These are phyloP conservation scores for Melaleuca alternifolia DNA, from an alignment of 345 rosid genomes.

Conservation along the genomic window DNA sequence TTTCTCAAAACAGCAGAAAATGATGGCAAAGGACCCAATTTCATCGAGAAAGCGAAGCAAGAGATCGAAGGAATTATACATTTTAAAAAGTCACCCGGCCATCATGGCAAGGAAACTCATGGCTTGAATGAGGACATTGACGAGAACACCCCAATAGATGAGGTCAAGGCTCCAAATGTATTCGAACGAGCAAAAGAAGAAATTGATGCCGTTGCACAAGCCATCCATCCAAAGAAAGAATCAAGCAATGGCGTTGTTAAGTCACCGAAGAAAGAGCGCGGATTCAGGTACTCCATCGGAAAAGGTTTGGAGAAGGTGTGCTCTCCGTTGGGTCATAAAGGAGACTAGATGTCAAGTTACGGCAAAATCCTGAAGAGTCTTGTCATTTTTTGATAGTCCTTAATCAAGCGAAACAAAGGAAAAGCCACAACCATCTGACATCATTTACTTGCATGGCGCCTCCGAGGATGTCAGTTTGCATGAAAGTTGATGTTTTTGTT, in stretches of 20 bases:
- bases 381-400: not conserved
- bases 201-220: conserved; percentile 34
- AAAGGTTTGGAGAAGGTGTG: conserved; percentile 35
- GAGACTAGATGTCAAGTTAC: not conserved
- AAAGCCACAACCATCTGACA: not conserved
- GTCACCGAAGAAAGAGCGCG: not conserved
- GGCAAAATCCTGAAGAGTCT: not conserved
- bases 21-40: conserved; percentile 12
- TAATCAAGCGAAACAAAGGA: not conserved
- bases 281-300: conserved; percentile 31
- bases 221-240: conserved; percentile 37
- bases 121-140: conserved; percentile 35
- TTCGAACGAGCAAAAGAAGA: conserved; percentile 50
- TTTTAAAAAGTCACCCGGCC: not conserved
- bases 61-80: conserved; percentile 25
- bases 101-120: conserved; percentile 35
- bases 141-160: conserved; percentile 23
- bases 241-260: not conserved
- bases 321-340: conserved; percentile 22
- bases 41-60: conserved; percentile 33
- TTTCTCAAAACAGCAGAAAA: not conserved
- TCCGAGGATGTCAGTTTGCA: not conserved
- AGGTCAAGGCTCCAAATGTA: conserved; percentile 48
- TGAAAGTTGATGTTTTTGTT: not conserved
- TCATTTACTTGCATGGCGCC: not conserved